phyloP scores from a whole-genome alignment of 2,329 filamentous ascomycete genomes.

The Neopestalotiopsis rosae region DNA sequence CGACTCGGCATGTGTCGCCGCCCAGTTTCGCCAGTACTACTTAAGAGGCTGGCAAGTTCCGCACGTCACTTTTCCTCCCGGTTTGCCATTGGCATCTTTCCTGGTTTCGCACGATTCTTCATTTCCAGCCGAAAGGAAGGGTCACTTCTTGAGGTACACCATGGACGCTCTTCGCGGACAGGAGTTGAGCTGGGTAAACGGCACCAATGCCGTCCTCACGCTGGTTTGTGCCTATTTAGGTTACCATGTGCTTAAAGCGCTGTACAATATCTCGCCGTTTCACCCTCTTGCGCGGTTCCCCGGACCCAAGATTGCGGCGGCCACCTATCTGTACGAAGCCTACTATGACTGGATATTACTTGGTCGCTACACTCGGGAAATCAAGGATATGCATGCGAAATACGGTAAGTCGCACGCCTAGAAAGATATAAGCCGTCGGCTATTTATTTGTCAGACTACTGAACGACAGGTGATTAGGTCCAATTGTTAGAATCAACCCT shows the following conservation, averaged over 20 bases:
- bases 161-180: not conserved
- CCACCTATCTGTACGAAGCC: constrained; percentile 27
- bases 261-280: constrained; percentile 30
- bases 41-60: too few species aligned
- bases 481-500: constrained; percentile 39
- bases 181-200: not conserved
- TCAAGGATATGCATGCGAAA: constrained; percentile 28
- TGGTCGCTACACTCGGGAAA: constrained; percentile 25
- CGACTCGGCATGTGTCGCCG: too few species aligned
- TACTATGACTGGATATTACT: constrained; percentile 28
- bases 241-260: not conserved
- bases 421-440: too few species aligned
- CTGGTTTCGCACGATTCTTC: not conserved
- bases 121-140: not conserved
- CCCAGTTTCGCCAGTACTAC: too few species aligned
- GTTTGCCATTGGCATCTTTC: not conserved
- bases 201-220: not conserved
- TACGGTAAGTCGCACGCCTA: constrained; percentile 25
- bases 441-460: not conserved
- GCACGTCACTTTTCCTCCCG: not conserved
- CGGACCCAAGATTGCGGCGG: constrained; percentile 27
- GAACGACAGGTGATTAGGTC: constrained; percentile 26
- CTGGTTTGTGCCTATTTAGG: not conserved
- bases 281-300: constrained; percentile 29
- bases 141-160: not conserved